Base-by-base conservation (phyloP, 768 basidiomycete genomes). In the Amanita polypyramis region DNA sequence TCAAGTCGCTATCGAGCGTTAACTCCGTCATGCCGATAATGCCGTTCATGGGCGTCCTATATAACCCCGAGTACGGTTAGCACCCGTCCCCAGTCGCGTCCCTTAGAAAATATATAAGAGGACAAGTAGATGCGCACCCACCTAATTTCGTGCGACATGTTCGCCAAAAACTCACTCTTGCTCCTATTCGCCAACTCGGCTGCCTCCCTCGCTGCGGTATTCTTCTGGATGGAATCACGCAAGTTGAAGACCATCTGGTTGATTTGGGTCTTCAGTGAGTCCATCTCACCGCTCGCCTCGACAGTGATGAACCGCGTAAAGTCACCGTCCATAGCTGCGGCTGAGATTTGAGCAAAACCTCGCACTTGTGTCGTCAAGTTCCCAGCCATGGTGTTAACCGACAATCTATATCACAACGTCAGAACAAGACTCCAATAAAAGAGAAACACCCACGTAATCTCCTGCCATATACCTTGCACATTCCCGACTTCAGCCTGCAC, bases 11-110 rank as follows among this genome's bases (percentile, higher is more conserved):
- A 60, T 99, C 96, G 17, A 99, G 80, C 8, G 96, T 97, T 49
- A 99, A 68, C 65, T 95, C 93, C 20, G 95, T 99, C 93, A 99
- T 93, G n/a, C 95, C 95, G 55, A 99, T 98, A 64, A 99, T 99
- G 60, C 96, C 95, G 61, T 98, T 99, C 95, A 98, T 99, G 0
- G 96, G 96, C 19, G 96, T 98, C 62, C 95, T 92, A 59, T 15
- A 43, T 33, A 23, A 35, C 33, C 15, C 27, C 30, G 21, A 33
- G 32, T 33, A 11, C 19, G 25, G 33, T 44, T 30, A 44, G 29
- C 15, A 34, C 43, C 32, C 43, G n/a, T 29, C 17, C 17, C 43
- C 30, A 12, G n/a, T 10, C 30, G 11, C 9, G 3, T 2, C 11
- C 14, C 27, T 11, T 12, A n/a, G 25, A 27, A 4, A 7, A 27